Conservation (phyloP, 2,329 filamentous ascomycete genomes). For the Zymoseptoria tritici region DNA sequence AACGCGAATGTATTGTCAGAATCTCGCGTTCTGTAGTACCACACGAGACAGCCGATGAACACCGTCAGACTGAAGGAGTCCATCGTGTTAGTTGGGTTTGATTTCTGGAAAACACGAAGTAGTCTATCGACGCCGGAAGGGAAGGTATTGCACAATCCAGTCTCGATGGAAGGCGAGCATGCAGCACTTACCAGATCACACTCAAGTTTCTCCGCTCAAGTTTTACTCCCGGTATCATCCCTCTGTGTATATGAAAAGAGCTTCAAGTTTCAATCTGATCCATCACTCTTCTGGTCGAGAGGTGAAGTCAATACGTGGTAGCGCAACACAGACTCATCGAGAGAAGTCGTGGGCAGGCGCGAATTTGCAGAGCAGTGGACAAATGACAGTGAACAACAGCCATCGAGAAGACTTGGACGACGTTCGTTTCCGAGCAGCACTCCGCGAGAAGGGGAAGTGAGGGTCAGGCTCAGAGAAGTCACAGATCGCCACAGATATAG, state of each 20-base stretch:
- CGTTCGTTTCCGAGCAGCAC: too few relatives aligned
- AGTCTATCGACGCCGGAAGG: background rate
- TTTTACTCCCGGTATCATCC: background rate
- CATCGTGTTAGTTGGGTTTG: background rate
- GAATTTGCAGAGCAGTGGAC: background rate
- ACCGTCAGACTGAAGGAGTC: background rate
- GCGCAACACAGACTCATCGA: background rate
- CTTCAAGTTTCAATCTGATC: background rate
- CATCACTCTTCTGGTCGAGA: background rate
- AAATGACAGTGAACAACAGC: too few relatives aligned
- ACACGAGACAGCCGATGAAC: background rate
- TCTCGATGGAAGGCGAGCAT: too few relatives aligned
- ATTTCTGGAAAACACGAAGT: background rate
- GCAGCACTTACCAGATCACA: background rate
- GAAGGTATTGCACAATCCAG: background rate
- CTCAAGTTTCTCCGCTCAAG: background rate
- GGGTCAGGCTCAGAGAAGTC: too few relatives aligned
- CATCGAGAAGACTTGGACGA: too few relatives aligned
- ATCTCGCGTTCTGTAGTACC: background rate
- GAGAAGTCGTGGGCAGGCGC: background rate
- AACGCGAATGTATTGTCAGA: background rate
- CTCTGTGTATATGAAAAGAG: background rate
- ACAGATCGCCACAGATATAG: too few relatives aligned
- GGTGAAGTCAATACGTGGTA: background rate
- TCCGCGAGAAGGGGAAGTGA: too few relatives aligned